These are phyloP conservation scores for Dendrobium huoshanense DNA, from an alignment of 106 monocot species.

Conservation along the genomic window DNA sequence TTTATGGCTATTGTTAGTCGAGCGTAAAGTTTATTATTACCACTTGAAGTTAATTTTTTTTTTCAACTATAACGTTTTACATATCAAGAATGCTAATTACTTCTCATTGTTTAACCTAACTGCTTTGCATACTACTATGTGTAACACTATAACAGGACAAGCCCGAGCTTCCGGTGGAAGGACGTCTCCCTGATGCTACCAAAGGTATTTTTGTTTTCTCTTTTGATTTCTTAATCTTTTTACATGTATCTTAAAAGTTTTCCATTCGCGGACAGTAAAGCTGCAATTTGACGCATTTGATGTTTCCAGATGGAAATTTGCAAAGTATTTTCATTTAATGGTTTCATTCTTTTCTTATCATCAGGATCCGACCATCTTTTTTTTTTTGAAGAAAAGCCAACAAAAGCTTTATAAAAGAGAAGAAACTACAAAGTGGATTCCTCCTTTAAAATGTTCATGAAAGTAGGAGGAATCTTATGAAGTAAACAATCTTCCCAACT, in stretches of 20 bases:
- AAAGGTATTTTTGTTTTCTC: conserved; percentile 31
- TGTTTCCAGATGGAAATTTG: background rate
- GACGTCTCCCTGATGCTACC: conserved; percentile 80
- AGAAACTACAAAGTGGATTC: no score
- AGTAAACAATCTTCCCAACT: no score
- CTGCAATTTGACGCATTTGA: background rate
- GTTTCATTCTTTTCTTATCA: background rate
- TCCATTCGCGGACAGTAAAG: background rate
- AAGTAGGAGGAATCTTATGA: no score
- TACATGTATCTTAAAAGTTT: background rate
- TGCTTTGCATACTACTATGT: background rate
- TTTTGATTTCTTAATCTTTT: background rate
- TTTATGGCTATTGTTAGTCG: no score
- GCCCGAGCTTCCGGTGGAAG: conserved; percentile 59
- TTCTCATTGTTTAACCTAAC: background rate
- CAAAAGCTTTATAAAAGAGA: no score
- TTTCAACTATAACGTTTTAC: background rate
- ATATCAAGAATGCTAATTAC: background rate
- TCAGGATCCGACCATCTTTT: conserved; percentile 82
- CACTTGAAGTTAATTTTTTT: no score
- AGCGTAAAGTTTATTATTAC: background rate
- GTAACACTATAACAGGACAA: conserved; percentile 41
- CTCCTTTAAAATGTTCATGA: no score
- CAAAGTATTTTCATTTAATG: background rate
- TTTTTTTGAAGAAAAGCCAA: no score